Base-by-base conservation (phyloP, 2,329 filamentous ascomycete genomes). In the Apiospora koreana region DNA sequence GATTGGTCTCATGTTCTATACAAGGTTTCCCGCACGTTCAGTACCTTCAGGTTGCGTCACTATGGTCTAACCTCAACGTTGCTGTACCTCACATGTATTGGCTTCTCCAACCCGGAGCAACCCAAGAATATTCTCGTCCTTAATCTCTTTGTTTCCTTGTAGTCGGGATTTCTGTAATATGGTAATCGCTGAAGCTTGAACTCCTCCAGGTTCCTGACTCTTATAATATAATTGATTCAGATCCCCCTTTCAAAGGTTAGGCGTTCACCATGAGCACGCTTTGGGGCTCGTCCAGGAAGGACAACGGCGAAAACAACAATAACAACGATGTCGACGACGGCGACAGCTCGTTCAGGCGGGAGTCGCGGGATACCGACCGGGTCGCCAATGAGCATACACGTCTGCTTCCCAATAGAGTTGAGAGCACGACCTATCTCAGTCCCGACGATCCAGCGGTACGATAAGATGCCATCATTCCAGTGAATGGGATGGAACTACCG, bases 391-490 rank as follows among this genome's bases (percentile, higher is more conserved):
- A 90, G 77, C 86, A 87, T 73, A 90, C 87, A 3, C 87, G 92
- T 41, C 85, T 97, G 74, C 86, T 97, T 35, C 91, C 91, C 46
- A 92, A 91, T 76, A 87, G 90, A 70, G 83, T 89, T 58, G 88
- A 92, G 77, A 85, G 85, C 75, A 76, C 76, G 72, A 77, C 85
- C 67, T 94, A 92, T 76, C 84, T 95, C 69, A 92, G 92, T 76
- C 92, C 93, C 16, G 92, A 94, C 83, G 93, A 95, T 79, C 93
- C 93, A 79, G 93, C 93, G 74, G 93, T 97, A 81, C 81, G 50
- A 35, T n/a, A 25, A 48, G 41, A 43, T 67, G 88, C 78, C 72
- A 41, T 16, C 62, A 23, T 25, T 35, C 35, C 66, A 48, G 38
- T 65, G 50, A 43, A 45, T 66, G 38, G 35, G 38, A 45, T 45